These are phyloP conservation scores for Hevea brasiliensis DNA, from an alignment of 345 rosid genomes.

Conservation along the genomic window DNA sequence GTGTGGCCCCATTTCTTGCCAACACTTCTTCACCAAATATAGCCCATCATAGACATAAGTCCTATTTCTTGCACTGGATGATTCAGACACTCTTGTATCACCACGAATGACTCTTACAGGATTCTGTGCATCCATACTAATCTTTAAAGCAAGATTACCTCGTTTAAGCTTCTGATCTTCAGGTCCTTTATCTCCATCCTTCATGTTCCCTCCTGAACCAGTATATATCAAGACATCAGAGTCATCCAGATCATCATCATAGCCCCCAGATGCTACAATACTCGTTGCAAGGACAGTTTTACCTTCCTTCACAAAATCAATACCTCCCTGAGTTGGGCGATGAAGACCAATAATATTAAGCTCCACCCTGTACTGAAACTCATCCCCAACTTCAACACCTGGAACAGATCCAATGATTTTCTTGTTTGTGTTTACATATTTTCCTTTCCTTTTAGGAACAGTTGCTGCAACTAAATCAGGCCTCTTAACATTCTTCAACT, in stretches of 20 bases:
- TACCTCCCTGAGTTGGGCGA: constrained; percentile 66
- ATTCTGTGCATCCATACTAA: constrained; percentile 41
- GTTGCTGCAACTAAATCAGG: constrained; percentile 60
- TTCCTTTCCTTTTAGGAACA: constrained; percentile 55
- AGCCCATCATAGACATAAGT: constrained; percentile 76
- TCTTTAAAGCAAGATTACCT: constrained; percentile 76
- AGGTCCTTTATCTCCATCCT: constrained; percentile 50
- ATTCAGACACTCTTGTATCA: constrained; percentile 43
- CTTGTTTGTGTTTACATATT: constrained; percentile 39
- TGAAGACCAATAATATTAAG: constrained; percentile 77
- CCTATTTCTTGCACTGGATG: constrained; percentile 35
- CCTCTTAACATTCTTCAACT: constrained; percentile 39
- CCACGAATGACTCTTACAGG: constrained; percentile 84
- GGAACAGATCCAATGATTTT: constrained; percentile 70
- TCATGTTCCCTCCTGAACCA: constrained; percentile 81
- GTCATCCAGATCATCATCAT: constrained; percentile 57
- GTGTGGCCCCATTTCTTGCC: constrained; percentile 60
- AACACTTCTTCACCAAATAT: constrained; percentile 52
- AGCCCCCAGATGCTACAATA: constrained; percentile 70
- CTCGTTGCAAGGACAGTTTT: constrained; percentile 54
- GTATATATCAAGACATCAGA: constrained; percentile 65
- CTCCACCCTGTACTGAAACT: constrained; percentile 72
- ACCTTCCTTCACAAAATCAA: constrained; percentile 55
- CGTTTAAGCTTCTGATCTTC: constrained; percentile 72
- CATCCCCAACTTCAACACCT: constrained; percentile 81